Percentiles rank a stretch among this genome's conserved stretches.
phyloP scores from a whole-genome alignment of 345 rosid species.

The Linum tenue region DNA sequence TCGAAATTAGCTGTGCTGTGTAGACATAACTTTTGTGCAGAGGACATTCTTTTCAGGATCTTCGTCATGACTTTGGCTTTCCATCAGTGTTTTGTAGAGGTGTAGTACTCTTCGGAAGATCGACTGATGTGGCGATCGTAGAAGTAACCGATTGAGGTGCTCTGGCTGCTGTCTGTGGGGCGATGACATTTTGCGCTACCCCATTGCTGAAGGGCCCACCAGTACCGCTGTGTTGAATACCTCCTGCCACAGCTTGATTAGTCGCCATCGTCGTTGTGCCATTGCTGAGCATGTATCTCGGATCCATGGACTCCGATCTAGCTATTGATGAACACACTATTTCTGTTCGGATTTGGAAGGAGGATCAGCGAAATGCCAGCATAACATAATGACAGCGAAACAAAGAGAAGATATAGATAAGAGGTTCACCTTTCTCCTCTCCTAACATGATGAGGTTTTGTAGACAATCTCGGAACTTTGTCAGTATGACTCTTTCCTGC shows the following conservation, averaged over 20 bases:
- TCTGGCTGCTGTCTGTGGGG: constrained; percentile 18
- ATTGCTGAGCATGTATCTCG: constrained; percentile 30
- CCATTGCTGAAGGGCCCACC: constrained; percentile 34
- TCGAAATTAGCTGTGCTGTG: no score
- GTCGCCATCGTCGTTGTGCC: constrained; percentile 24
- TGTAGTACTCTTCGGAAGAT: constrained; percentile 30
- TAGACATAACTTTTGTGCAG: no score
- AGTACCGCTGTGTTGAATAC: constrained; percentile 29
- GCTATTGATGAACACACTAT: constrained; percentile 56
- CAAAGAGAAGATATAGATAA: constrained; percentile 1
- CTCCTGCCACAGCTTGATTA: constrained; percentile 25
- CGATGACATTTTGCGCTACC: constrained; percentile 25
- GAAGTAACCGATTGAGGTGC: constrained; percentile 26
- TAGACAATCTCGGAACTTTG: constrained; percentile 78
- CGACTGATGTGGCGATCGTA: constrained; percentile 12
- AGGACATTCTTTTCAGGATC: no score
- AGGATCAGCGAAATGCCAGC: not conserved
- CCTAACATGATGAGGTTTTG: constrained; percentile 74
- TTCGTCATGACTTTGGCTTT: constrained; percentile 32
- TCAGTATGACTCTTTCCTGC: constrained; percentile 73
- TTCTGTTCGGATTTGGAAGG: constrained; percentile 38
- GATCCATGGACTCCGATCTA: constrained; percentile 48
- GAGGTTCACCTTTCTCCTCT: constrained; percentile 68
- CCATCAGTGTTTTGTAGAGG: constrained; percentile 34
- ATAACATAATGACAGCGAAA: not conserved